Evolutionary conservation across 192 early-diverging fungal genomes (phyloP).

Genomic region (Phlyctochytrium arcticum): DNA sequence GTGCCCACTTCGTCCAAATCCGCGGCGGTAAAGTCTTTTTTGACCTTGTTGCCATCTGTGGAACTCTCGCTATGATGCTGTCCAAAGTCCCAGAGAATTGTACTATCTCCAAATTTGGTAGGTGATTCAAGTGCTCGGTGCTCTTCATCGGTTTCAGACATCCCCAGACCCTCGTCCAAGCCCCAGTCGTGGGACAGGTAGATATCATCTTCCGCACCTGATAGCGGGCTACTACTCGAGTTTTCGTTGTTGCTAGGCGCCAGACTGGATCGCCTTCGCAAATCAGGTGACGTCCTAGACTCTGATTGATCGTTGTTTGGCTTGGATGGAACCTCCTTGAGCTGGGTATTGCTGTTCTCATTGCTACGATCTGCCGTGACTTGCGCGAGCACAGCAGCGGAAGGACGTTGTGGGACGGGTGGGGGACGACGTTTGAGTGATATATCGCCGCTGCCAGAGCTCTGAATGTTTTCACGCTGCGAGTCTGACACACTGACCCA

Average conservation of each 20-base stretch:
- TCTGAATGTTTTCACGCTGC: constrained; percentile 14
- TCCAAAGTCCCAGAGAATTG: constrained; percentile 11
- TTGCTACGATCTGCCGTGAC: not conserved
- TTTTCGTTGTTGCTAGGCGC: not conserved
- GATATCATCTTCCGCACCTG: not conserved
- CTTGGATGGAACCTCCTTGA: not conserved
- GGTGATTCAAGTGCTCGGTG: not conserved
- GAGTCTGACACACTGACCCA: constrained; percentile 14
- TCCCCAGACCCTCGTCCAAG: constrained; percentile 12
- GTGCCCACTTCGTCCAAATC: constrained; percentile 9
- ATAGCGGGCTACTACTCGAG: not conserved
- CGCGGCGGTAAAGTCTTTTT: not conserved
- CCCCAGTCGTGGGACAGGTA: constrained; percentile 6
- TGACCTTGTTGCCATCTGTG: not conserved
- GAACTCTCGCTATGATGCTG: constrained; percentile 14
- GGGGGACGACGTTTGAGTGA: not conserved
- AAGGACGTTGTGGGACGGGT: constrained; percentile 7
- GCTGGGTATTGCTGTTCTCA: not conserved
- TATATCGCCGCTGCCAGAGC: not conserved
- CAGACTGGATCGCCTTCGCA: too few species aligned
- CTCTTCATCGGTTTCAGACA: not conserved
- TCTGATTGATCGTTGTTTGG: not conserved
- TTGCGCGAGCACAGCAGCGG: constrained; percentile 7
- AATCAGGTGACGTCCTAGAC: too few species aligned
- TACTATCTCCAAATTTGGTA: constrained; percentile 7